A percentile compares a stretch with the other conserved stretches of the same genome.
phyloP scores from a whole-genome alignment of 2,329 filamentous ascomycete genomes.

The Mariannaea elegans region DNA sequence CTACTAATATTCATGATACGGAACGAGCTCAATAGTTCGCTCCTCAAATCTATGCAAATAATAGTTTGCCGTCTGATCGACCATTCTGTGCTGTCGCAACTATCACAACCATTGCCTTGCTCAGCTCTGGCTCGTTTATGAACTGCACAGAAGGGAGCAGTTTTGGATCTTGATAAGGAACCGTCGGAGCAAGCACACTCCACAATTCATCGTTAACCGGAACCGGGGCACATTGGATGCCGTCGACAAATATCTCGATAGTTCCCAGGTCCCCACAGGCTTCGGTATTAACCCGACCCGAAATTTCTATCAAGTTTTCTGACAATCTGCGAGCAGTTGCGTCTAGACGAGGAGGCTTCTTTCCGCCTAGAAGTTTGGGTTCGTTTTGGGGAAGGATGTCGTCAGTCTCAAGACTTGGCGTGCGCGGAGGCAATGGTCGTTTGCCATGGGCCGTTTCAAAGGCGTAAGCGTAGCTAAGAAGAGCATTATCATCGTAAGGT shows the following conservation, averaged over 20 bases:
- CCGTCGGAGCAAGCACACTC: not conserved
- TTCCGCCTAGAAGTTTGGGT: not conserved
- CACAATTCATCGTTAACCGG: not conserved
- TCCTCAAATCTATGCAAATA: too few species aligned
- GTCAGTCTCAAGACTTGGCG: not conserved
- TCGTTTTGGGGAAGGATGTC: not conserved
- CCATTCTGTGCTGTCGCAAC: not conserved
- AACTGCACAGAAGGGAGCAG: not conserved
- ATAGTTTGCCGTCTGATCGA: not conserved
- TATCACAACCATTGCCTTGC: not conserved
- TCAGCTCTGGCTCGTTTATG: not conserved
- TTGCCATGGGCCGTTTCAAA: not conserved
- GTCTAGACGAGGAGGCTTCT: not conserved
- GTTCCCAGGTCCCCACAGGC: not conserved
- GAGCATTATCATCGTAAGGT: conserved; percentile 5
- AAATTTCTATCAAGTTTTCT: not conserved
- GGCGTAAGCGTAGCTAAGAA: conserved; percentile 11
- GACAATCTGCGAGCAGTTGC: not conserved
- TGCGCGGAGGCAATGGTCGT: not conserved
- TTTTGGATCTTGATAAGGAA: too few species aligned
- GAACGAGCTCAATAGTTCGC: too few species aligned
- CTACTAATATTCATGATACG: too few species aligned
- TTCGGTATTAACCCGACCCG: not conserved
- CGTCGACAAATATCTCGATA: not conserved
- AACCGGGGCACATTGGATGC: not conserved